A percentile compares a stretch with the other conserved stretches of the same genome.
Conservation (phyloP, 129 eudicot species). For the Silybum marianum region DNA sequence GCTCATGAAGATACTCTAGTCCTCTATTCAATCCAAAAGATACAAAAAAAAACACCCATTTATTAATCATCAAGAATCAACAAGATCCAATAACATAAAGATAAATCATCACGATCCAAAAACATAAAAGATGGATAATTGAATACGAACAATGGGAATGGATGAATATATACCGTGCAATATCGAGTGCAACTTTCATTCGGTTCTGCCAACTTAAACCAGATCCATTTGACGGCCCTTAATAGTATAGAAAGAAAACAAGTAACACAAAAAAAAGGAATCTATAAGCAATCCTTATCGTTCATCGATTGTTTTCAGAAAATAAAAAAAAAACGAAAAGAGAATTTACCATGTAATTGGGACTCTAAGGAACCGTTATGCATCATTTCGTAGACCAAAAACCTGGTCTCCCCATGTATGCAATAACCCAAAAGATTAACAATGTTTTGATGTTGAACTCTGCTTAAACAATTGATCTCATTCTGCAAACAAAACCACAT, state of each 20-base stretch:
- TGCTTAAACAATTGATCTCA: conserved; percentile 73
- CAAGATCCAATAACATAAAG: background rate
- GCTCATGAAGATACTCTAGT: conserved; percentile 92
- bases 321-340: background rate
- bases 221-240: conserved; percentile 74
- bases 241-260: conserved; percentile 2
- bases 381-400: conserved; percentile 88
- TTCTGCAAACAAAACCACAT: conserved; percentile 56
- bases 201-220: conserved; percentile 78
- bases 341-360: conserved; percentile 79
- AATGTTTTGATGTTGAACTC: conserved; percentile 83
- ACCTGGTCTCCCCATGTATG: conserved; percentile 68
- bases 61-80: conserved; percentile 4
- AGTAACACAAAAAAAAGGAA: background rate
- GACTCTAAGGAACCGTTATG: conserved; percentile 82
- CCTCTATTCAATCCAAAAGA: conserved; percentile 63
- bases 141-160: background rate
- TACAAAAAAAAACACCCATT: conserved; percentile 11
- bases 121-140: background rate
- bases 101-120: background rate
- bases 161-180: conserved; percentile 64
- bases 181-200: conserved; percentile 87
- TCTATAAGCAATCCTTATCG: background rate
- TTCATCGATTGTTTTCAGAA: background rate
- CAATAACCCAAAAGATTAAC: conserved; percentile 85